These are phyloP conservation scores for Phaeosphaeriaceae sp. DNA, from an alignment of 2,329 filamentous ascomycete species.

Conservation along the genomic window DNA sequence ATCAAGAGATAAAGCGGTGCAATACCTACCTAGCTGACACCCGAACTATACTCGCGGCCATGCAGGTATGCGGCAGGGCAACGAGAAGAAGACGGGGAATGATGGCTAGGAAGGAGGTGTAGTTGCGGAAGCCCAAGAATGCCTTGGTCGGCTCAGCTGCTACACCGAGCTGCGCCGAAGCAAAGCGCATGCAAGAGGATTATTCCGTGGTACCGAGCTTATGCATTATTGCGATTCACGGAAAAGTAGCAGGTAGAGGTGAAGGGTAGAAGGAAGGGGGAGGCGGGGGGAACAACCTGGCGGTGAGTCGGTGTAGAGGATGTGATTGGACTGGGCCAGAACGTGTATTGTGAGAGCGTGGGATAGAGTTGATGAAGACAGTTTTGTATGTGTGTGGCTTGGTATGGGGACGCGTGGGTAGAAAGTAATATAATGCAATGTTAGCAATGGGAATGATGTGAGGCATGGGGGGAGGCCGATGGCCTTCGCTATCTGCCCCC, in stretches of 20 bases:
- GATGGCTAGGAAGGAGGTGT: slow-evolving; percentile 6
- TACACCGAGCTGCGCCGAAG: slow-evolving; percentile 27
- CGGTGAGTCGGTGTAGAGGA: neutral
- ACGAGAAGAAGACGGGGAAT: slow-evolving; percentile 13
- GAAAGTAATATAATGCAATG: slow-evolving; percentile 12
- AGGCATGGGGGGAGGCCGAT: slow-evolving; percentile 20
- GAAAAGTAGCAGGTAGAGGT: slow-evolving; percentile 21
- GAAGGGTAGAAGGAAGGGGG: slow-evolving; percentile 4
- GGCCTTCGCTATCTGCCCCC: slow-evolving; percentile 22
- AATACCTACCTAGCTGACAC: slow-evolving; percentile 8
- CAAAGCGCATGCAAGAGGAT: slow-evolving; percentile 27
- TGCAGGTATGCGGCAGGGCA: slow-evolving; percentile 15
- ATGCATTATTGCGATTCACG: slow-evolving; percentile 13
- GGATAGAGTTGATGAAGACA: slow-evolving; percentile 24
- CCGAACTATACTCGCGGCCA: slow-evolving; percentile 9
- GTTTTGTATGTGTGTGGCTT: slow-evolving; percentile 28
- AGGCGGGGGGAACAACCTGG: slow-evolving; percentile 2
- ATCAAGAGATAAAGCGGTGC: neutral
- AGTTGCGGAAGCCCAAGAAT: slow-evolving; percentile 6
- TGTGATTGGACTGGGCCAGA: slow-evolving; percentile 19
- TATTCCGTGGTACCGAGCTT: slow-evolving; percentile 33
- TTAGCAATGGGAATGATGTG: slow-evolving; percentile 25
- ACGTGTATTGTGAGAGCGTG: slow-evolving; percentile 23
- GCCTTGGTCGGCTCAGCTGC: slow-evolving; percentile 16
- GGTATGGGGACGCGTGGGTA: slow-evolving; percentile 7